Conservation (phyloP, 169 alveolate species). For the Babesia ovata region DNA sequence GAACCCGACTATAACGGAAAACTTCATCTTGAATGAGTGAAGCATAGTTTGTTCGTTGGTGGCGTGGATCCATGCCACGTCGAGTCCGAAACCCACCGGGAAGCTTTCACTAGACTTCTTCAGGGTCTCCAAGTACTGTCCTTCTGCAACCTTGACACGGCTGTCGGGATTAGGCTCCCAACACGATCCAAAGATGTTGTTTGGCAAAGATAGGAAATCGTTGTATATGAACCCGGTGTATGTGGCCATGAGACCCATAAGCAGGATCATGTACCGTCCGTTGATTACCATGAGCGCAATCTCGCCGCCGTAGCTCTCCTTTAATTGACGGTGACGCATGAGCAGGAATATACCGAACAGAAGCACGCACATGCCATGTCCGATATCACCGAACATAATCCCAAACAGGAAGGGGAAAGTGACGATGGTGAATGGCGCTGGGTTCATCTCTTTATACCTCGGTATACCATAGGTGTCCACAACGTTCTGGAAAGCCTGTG, state of each 20-base stretch:
- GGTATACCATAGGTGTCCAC: slow-evolving; percentile 99
- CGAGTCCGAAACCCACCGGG: slow-evolving; percentile 96
- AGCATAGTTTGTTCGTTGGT: slow-evolving; percentile 92
- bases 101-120: slow-evolving; percentile 49
- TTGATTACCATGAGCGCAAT: slow-evolving; percentile 76
- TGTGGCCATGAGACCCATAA: slow-evolving; percentile 95
- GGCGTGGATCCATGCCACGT: slow-evolving; percentile 98
- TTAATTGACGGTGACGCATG: slow-evolving; percentile 68
- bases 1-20: slow-evolving; percentile 93
- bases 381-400: slow-evolving; percentile 99
- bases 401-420: slow-evolving; percentile 99
- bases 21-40: slow-evolving; percentile 98
- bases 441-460: slow-evolving; percentile 96
- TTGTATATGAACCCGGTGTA: slow-evolving; percentile 96
- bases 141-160: slow-evolving; percentile 36
- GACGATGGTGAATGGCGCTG: slow-evolving; percentile 95
- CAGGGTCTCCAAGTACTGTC: slow-evolving; percentile 16
- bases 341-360: slow-evolving; percentile 83
- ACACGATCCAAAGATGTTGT: slow-evolving; percentile 89
- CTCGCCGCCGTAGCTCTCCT: slow-evolving; percentile 66
- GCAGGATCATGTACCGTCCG: slow-evolving; percentile 90
- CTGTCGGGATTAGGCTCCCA: slow-evolving; percentile 73
- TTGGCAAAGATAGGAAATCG: slow-evolving; percentile 95
- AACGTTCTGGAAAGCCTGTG: slow-evolving; percentile 90
- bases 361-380: slow-evolving; percentile 94